Base-by-base conservation (phyloP, 208 protist species). In the Wallacemonas rigidus region DNA sequence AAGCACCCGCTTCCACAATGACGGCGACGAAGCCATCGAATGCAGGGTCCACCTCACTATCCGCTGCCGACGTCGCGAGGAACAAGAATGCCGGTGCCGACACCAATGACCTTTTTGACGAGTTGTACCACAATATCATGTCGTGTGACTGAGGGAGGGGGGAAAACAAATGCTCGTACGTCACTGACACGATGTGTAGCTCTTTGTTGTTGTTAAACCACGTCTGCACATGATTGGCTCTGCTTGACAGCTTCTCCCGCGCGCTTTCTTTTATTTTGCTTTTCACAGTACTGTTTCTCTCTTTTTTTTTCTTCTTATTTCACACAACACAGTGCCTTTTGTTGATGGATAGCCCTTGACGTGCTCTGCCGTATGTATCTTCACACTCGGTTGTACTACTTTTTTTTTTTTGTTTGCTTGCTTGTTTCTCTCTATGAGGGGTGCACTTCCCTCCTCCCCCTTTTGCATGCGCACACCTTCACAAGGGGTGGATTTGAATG, bases 121-220 rank as follows among this genome's bases (percentile, higher is more conserved):
- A 76, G 39, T 69, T 88, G 17, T 88, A 88, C 70, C 60, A 88
- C 63, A 71, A 83, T 64, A 88, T 88, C 35, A 88, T 88, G 80
- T 75, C 67, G 39, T 39, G 36, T 8, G 57, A 63, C 26, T 26
- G 26, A 26, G 26, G 26, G 26, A 0, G 26, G 26, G 26, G 26
- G 26, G 26, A 26, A 0, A 26, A 26, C 26, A 26, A 26, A 26
- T 26, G 26, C 26, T 26, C 26, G 26, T 26, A 26, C 26, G 26
- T 26, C 26, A 26, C 26, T 26, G 26, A 26, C 26, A 26, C 26
- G 26, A 26, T 26, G 26, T 26, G 26, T 26, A 26, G 26, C 26
- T 26, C 26, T 26, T 26, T 26, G 26, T 26, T 26, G 26, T 26
- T 26, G 26, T 26, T 26, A 26, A 26, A 26, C 26, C 26, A 26